A percentile compares a stretch with the other conserved stretches of the same genome.
These are phyloP conservation scores for Pseudogymnoascus sp. DNA, from an alignment of 2,329 filamentous ascomycete species.

Conservation along the genomic window DNA sequence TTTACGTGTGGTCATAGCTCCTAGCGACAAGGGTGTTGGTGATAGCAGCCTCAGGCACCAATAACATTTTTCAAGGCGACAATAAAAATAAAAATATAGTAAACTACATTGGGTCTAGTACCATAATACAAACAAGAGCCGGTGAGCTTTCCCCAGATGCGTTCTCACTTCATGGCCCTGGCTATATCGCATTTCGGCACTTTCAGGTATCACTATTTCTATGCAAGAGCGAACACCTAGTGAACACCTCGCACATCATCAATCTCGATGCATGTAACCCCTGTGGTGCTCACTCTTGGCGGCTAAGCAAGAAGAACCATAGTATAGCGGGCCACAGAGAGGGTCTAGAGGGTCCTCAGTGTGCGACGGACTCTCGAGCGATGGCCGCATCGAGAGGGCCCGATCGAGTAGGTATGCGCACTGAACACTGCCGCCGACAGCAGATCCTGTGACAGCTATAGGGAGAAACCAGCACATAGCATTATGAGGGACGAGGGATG, in stretches of 20 bases:
- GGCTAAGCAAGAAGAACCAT: not conserved
- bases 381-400: not conserved
- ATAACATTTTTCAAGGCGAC: not conserved
- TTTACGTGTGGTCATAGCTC: slow-evolving; percentile 12
- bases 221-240: not conserved
- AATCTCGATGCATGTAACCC: not conserved
- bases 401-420: not conserved
- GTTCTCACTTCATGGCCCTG: not conserved
- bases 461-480: no score
- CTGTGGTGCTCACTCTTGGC: not conserved
- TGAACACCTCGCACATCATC: not conserved
- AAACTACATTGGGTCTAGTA: not conserved
- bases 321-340: not conserved
- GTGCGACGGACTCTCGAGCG: not conserved
- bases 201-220: not conserved
- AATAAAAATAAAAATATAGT: not conserved
- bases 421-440: not conserved
- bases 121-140: not conserved
- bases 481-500: no score
- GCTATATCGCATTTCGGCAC: not conserved
- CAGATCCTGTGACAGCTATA: no score
- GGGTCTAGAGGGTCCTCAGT: not conserved
- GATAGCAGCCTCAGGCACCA: not conserved
- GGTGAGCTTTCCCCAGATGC: not conserved
- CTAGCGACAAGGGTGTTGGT: slow-evolving; percentile 1